Conservation (phyloP, 768 basidiomycete genomes). For the Mycena pura region DNA sequence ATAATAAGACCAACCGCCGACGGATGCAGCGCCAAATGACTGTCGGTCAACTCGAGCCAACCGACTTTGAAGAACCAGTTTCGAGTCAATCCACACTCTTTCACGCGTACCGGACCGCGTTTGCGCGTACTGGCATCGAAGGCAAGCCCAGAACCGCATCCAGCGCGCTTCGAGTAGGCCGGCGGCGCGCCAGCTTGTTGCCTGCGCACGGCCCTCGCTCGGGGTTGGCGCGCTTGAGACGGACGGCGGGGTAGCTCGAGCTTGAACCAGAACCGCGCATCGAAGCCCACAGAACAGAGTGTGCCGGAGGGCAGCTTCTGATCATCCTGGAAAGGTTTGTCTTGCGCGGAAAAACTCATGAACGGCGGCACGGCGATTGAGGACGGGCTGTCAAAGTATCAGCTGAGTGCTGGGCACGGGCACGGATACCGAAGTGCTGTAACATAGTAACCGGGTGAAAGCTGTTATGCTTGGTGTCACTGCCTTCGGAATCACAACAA, state of each 20-base stretch:
- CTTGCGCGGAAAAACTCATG: no score
- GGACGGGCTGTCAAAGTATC: no score
- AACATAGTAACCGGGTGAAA: no score
- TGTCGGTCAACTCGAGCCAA: conserved; percentile 9
- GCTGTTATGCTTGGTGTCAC: no score
- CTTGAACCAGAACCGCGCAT: no score
- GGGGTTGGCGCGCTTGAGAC: no score
- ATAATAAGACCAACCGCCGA: not conserved
- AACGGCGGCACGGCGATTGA: no score
- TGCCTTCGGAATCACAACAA: no score
- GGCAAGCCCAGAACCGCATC: not conserved
- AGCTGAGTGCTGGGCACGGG: no score
- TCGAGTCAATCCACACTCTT: not conserved
- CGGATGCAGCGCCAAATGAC: not conserved
- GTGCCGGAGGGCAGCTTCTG: not conserved
- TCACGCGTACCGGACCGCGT: conserved; percentile 5
- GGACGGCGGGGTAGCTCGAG: not conserved
- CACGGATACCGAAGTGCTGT: no score
- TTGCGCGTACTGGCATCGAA: not conserved
- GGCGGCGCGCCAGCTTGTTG: not conserved
- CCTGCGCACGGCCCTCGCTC: no score
- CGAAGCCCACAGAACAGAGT: no score
- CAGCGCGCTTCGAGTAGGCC: not conserved
- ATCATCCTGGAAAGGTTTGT: not conserved
- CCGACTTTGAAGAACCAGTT: not conserved